These are phyloP conservation scores for Solanum medicagineum DNA, from an alignment of 257 asterid species.

Conservation along the genomic window DNA sequence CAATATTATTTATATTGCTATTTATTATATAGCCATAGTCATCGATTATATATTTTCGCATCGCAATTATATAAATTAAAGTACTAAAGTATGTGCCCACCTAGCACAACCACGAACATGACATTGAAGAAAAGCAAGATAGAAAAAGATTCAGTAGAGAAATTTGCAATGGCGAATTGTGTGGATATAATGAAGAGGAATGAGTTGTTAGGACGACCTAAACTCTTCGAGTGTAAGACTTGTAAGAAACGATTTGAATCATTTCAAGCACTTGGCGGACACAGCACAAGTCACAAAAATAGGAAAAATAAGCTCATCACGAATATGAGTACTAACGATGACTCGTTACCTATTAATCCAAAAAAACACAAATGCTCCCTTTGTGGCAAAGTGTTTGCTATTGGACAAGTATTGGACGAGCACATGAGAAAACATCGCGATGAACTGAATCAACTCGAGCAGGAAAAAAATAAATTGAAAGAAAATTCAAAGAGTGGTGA, in stretches of 20 bases:
- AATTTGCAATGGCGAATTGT: not conserved
- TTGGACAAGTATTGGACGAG: not conserved
- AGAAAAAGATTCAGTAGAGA: not conserved
- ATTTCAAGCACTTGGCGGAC: not conserved
- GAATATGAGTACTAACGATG: too few relatives aligned
- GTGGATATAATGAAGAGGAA: not conserved
- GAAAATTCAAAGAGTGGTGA: not conserved
- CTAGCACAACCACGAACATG: not conserved
- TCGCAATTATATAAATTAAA: not conserved
- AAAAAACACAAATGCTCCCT: not conserved
- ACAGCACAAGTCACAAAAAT: not conserved
- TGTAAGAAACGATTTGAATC: not conserved
- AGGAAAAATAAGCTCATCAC: not conserved
- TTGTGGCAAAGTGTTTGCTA: not conserved
- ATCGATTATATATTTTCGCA: not conserved
- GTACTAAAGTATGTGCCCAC: not conserved
- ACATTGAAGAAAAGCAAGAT: not conserved
- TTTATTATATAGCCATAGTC: not conserved
- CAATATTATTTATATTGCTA: not conserved
- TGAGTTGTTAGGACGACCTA: not conserved
- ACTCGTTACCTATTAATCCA: not conserved
- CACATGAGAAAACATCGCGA: not conserved
- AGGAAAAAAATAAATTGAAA: not conserved
- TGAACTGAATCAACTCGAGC: not conserved
- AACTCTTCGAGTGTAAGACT: not conserved